Evolutionary conservation across 208 protist species (phyloP), one percentile per base, ranked within the genome.

Genomic region (Trypanosoma grayi): DNA sequence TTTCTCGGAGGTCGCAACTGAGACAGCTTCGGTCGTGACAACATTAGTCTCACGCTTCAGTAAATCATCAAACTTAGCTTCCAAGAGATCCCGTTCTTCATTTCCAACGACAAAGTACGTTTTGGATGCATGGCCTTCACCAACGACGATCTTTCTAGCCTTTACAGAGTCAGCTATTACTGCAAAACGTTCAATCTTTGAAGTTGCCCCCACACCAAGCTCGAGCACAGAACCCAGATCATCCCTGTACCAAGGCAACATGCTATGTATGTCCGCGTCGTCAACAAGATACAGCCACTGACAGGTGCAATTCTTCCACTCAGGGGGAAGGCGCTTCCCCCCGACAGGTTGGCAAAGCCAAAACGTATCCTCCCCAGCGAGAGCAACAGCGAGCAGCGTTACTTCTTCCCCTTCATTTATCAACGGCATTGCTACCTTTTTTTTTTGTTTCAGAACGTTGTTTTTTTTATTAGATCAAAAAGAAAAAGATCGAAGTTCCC

Each of bases 281-380:
- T 85, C 68, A 7, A 87, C 74, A 24, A 80, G 80, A 48, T 94
- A 94, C 8, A 94, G 61, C 85, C 88, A 94, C 39, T 72, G 69
- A 60, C 77, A 84, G 36, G 61, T 80, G 52, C 63, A 60, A n/a
- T 43, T 20, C 51, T 71, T 82, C 85, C 88, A 94, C 30, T 82
- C 79, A 3, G 65, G 59, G 2, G 50, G 31, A 18, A 90, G 56
- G 28, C 70, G 65, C 33, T 78, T 85, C 8, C 71, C 63, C 31
- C 60, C 63, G 5, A 68, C 56, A 11, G 77, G 84, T 53, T 81
- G 72, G 33, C 80, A 77, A 24, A 94, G 63, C 85, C 88, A 94
- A 57, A 82, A 94, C 10, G 72, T 89, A 31, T 80, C 69, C 69
- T 94, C 85, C 18, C 79, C 88, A 24, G 63, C 62, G n/a, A 94